Percentiles rank a stretch among this genome's conserved stretches.
Conservation (phyloP, 352 stramenopile genomes). For the Labyrinthula sp. region DNA sequence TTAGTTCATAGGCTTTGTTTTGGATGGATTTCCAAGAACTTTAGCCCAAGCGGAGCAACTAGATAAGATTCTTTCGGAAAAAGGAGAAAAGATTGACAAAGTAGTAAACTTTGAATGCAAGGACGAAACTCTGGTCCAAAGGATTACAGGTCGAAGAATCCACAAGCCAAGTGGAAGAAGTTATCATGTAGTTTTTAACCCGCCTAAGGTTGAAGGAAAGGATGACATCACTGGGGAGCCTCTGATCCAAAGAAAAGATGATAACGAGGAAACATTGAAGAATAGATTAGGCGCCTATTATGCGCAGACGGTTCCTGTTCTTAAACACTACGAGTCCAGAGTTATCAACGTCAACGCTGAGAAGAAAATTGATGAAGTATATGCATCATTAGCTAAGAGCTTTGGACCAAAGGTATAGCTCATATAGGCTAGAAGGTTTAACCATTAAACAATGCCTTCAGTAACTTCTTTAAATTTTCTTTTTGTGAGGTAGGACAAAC, state of each 20-base stretch:
- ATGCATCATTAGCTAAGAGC: too few relatives aligned
- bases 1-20: too few relatives aligned
- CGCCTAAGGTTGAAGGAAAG: conserved; percentile 59
- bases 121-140: conserved; percentile 78
- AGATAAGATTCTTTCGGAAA: conserved; percentile 77
- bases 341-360: conserved; percentile 52
- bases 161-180: conserved; percentile 74
- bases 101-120: conserved; percentile 85
- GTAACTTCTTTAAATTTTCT: too few relatives aligned
- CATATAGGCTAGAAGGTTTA: too few relatives aligned
- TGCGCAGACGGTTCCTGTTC: conserved; percentile 83
- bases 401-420: too few relatives aligned
- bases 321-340: conserved; percentile 55
- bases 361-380: conserved; percentile 48
- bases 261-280: conserved; percentile 70
- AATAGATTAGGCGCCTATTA: conserved; percentile 78
- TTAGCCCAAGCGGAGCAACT: conserved; percentile 87
- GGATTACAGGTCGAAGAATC: conserved; percentile 83
- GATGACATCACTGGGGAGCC: conserved; percentile 79
- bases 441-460: too few relatives aligned
- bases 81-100: conserved; percentile 56
- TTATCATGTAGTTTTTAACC: conserved; percentile 93
- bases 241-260: conserved; percentile 88
- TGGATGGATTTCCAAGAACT: conserved; percentile 97
- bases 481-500: too few relatives aligned